phyloP scores from a whole-genome alignment of 2,329 filamentous ascomycete genomes.

The Fusarium paranaense region DNA sequence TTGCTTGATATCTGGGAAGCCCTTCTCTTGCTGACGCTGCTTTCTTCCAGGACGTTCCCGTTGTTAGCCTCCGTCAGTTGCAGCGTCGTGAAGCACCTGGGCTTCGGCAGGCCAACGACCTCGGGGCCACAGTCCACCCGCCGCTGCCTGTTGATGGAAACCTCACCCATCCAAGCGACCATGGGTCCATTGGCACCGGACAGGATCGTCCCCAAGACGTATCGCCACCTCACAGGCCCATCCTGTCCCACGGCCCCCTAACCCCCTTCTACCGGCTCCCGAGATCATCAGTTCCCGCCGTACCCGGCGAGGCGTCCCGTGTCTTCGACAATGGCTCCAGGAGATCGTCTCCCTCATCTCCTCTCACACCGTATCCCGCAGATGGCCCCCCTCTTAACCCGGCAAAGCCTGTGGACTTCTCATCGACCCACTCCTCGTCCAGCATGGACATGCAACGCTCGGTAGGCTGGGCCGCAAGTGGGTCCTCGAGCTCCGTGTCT shows the following conservation, averaged over 20 bases:
- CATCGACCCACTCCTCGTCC: too few relatives aligned
- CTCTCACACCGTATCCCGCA: background rate
- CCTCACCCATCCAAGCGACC: too few relatives aligned
- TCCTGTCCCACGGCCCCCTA: background rate
- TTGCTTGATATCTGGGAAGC: background rate
- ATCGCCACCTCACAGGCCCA: background rate
- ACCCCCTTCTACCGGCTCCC: background rate
- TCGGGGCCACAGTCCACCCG: background rate
- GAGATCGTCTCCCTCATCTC: background rate
- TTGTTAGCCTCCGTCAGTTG: background rate
- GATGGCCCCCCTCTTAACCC: background rate
- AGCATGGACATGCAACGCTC: too few relatives aligned
- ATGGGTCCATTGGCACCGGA: too few relatives aligned
- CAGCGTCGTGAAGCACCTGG: background rate
- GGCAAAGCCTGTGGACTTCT: background rate
- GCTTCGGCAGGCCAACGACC: background rate
- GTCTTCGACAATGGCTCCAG: background rate
- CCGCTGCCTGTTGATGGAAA: background rate
- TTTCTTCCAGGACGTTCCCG: background rate
- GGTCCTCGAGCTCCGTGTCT: background rate
- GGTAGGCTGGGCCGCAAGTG: too few relatives aligned
- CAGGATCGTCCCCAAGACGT: too few relatives aligned
- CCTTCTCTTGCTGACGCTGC: background rate
- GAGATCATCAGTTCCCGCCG: background rate
- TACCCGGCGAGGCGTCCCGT: background rate